phyloP scores from a whole-genome alignment of 176 grass and related monocot species.

The Calamus simplicifolius region DNA sequence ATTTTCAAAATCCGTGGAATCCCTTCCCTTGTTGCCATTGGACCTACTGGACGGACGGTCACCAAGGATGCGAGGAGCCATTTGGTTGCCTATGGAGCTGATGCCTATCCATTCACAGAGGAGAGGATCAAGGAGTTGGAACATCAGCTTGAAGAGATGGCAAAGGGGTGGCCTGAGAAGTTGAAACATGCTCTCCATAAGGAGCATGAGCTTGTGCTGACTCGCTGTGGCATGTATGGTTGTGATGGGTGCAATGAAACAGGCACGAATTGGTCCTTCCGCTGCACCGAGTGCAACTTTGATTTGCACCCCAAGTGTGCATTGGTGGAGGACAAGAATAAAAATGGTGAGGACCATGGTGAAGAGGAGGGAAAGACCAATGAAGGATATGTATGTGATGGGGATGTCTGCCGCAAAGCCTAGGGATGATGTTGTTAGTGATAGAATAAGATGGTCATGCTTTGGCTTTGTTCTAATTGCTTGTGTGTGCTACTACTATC shows the following conservation, averaged over 20 bases:
- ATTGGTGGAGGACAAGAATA: slow-evolving; percentile 5
- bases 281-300: neutral
- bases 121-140: slow-evolving; percentile 50
- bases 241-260: slow-evolving; percentile 22
- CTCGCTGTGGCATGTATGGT: slow-evolving; percentile 5
- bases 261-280: slow-evolving; percentile 20
- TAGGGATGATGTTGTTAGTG: too few species aligned
- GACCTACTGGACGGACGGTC: slow-evolving; percentile 51
- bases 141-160: slow-evolving; percentile 32
- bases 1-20: slow-evolving; percentile 42
- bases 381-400: slow-evolving; percentile 1
- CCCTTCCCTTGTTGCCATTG: slow-evolving; percentile 68
- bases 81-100: slow-evolving; percentile 41
- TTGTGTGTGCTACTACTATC: too few species aligned
- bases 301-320: slow-evolving; percentile 8
- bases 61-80: slow-evolving; percentile 33
- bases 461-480: too few species aligned
- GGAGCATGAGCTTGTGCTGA: slow-evolving; percentile 64
- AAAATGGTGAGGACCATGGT: slow-evolving; percentile 22
- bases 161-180: slow-evolving; percentile 56
- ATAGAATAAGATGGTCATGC: too few species aligned
- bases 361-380: neutral
- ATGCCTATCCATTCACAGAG: slow-evolving; percentile 67
- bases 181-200: slow-evolving; percentile 60
- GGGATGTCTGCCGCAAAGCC: slow-evolving; percentile 2